phyloP scores from a whole-genome alignment of 495 filamentous ascomycete species.

The Aspergillus taichungensis region DNA sequence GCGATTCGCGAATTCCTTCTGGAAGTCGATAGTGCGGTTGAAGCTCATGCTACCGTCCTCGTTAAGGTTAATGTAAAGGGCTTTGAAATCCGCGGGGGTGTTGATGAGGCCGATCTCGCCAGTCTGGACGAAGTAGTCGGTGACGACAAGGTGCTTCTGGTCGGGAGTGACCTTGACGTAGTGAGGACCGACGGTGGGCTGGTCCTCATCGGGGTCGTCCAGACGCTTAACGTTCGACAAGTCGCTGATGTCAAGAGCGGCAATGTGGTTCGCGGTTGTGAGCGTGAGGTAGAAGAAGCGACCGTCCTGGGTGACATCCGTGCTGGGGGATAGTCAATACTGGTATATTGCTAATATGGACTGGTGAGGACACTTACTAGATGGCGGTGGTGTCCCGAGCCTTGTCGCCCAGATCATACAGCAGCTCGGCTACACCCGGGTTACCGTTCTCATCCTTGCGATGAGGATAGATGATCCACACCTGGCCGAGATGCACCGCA shows the following conservation, averaged over 20 bases:
- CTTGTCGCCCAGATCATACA: slow-evolving; percentile 49
- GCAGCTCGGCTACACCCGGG: slow-evolving; percentile 46
- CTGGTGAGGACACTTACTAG: slow-evolving; percentile 28
- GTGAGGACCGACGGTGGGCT: slow-evolving; percentile 53
- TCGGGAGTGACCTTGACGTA: slow-evolving; percentile 58
- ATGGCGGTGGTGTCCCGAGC: slow-evolving; percentile 50
- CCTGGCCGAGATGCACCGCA: slow-evolving; percentile 51
- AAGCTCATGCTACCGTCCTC: slow-evolving; percentile 46
- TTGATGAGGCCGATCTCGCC: slow-evolving; percentile 54
- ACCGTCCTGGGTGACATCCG: slow-evolving; percentile 52
- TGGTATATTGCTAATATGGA: background rate
- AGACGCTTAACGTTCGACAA: slow-evolving; percentile 50
- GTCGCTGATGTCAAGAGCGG: slow-evolving; percentile 55
- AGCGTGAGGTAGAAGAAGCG: slow-evolving; percentile 51
- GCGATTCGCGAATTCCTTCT: slow-evolving; percentile 39
- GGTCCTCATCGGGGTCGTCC: slow-evolving; percentile 48
- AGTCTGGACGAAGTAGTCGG: slow-evolving; percentile 59
- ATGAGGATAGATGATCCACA: slow-evolving; percentile 59
- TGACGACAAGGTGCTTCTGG: slow-evolving; percentile 53
- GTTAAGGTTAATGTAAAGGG: slow-evolving; percentile 50
- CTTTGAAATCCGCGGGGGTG: slow-evolving; percentile 54
- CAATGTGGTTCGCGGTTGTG: slow-evolving; percentile 55
- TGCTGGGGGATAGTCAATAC: slow-evolving; percentile 18
- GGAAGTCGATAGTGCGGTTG: slow-evolving; percentile 52
- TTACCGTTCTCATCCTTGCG: slow-evolving; percentile 43